Evolutionary conservation across 805 yeast species (phyloP).

Genomic region (Candida tibetensis): DNA sequence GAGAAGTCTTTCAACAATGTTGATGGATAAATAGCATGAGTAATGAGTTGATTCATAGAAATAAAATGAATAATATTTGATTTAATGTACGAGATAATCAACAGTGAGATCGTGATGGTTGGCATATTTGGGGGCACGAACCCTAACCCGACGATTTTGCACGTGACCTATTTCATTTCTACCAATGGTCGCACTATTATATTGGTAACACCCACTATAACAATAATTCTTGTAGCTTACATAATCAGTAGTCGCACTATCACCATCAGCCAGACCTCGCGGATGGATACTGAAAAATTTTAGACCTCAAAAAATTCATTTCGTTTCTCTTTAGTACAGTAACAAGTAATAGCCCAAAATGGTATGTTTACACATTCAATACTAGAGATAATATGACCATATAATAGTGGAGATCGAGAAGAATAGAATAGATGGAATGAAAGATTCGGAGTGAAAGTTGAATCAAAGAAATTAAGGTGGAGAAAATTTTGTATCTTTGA

Average conservation of each 20-base stretch:
- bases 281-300: constrained; percentile 14
- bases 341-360: constrained; percentile 17
- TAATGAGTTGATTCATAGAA: neutral
- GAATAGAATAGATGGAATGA: neutral
- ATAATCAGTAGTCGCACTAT: constrained; percentile 1
- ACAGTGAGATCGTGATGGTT: too few species aligned
- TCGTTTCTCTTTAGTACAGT: constrained; percentile 10
- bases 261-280: neutral
- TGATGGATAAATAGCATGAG: constrained; percentile 32
- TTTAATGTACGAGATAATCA: neutral
- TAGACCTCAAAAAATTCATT: constrained; percentile 6
- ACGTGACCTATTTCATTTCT: too few species aligned
- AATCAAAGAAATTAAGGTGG: too few species aligned
- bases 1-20: constrained; percentile 91
- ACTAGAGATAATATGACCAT: neutral
- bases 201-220: too few species aligned
- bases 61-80: constrained; percentile 1
- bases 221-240: neutral
- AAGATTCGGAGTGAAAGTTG: neutral
- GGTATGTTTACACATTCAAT: constrained; percentile 14
- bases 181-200: too few species aligned
- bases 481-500: too few species aligned
- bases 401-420: constrained; percentile 2
- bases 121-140: constrained; percentile 5
- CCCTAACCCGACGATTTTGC: constrained; percentile 3